Evolutionary conservation across 371 early-diverging fungal species (phyloP).

Genomic region (Blyttiomyces sp.): DNA sequence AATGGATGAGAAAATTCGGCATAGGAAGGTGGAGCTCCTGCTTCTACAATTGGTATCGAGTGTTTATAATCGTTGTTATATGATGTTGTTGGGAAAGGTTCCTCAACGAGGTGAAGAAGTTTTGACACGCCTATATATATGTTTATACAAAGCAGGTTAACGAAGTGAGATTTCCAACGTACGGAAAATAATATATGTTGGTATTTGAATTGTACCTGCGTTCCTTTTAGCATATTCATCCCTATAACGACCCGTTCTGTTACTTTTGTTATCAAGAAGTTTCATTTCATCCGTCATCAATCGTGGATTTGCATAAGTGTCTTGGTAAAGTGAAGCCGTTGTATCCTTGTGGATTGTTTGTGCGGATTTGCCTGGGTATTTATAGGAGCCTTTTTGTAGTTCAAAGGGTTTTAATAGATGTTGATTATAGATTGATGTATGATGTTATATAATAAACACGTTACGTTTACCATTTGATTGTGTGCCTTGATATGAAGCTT

Average conservation of each 20-base stretch:
- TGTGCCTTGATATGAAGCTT: conserved; percentile 15
- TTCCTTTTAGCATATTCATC: neutral
- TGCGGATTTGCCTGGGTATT: conserved; percentile 1
- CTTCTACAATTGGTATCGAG: conserved; percentile 10
- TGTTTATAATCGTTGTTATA: conserved; percentile 16
- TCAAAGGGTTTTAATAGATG: too few species aligned
- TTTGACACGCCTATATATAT: conserved; percentile 7
- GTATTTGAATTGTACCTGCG: too few species aligned
- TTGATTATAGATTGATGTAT: neutral
- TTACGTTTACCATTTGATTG: neutral
- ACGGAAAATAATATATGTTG: too few species aligned
- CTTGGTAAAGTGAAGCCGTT: conserved; percentile 21
- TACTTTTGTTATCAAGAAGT: conserved; percentile 19
- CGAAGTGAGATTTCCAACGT: too few species aligned
- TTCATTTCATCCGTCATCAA: conserved; percentile 5
- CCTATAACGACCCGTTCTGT: conserved; percentile 4
- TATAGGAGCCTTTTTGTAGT: neutral
- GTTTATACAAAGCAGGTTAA: neutral
- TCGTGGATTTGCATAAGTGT: conserved; percentile 14
- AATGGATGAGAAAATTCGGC: conserved; percentile 13
- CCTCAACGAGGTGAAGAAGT: conserved; percentile 17
- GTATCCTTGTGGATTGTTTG: neutral
- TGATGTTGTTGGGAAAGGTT: conserved; percentile 7
- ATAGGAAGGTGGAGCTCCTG: conserved; percentile 16
- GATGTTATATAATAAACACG: neutral